Conservation (phyloP, 1,284 basidiomycete species). For the Grifola frondosa region DNA sequence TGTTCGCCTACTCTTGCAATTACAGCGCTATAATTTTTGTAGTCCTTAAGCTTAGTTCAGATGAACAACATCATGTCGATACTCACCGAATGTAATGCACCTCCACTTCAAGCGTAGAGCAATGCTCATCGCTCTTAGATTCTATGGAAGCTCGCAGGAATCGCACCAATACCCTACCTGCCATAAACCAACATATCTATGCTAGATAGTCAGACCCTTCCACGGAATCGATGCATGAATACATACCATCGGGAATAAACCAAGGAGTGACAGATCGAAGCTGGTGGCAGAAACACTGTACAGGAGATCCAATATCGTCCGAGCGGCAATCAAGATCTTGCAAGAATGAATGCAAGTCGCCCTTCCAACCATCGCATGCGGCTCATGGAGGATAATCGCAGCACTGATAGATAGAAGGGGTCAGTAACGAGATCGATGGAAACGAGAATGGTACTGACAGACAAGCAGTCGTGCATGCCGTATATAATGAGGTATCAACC, state of each 20-base stretch:
- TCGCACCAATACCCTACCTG: constrained; percentile 61
- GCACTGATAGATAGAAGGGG: constrained; percentile 40
- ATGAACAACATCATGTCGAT: constrained; percentile 1
- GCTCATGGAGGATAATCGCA: constrained; percentile 67
- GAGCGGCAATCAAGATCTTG: constrained; percentile 63
- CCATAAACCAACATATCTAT: constrained; percentile 70
- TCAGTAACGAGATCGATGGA: constrained; percentile 4
- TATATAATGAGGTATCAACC: constrained; percentile 67
- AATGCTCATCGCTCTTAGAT: constrained; percentile 50
- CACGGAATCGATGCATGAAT: constrained; percentile 3
- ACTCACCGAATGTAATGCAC: constrained; percentile 65
- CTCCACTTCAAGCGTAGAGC: constrained; percentile 55
- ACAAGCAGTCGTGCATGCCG: constrained; percentile 59
- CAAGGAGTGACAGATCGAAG: constrained; percentile 64
- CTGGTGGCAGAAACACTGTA: constrained; percentile 67
- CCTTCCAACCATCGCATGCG: constrained; percentile 59
- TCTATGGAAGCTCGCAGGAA: constrained; percentile 62
- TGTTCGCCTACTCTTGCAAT: constrained; percentile 62
- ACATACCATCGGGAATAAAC: constrained; percentile 58
- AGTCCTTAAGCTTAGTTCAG: too few species aligned
- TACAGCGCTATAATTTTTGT: constrained; percentile 52
- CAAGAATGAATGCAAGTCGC: constrained; percentile 64
- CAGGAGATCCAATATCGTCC: constrained; percentile 65
- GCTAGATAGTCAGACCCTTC: constrained; percentile 6
- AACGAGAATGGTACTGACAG: constrained; percentile 45